Conservation (phyloP, 768 basidiomycete genomes). For the Russula compacta region DNA sequence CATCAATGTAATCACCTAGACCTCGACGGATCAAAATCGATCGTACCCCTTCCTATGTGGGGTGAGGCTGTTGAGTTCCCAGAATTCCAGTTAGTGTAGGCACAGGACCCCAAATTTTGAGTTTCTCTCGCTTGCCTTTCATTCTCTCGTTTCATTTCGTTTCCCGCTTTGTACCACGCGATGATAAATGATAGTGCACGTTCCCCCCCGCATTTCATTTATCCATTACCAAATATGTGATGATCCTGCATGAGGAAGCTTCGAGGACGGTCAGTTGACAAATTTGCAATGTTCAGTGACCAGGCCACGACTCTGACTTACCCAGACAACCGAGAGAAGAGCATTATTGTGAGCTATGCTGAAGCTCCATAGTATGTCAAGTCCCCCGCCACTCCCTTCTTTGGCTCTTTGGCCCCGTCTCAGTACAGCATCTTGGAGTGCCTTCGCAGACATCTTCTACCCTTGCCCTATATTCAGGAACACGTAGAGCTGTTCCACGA, state of each 20-base stretch:
- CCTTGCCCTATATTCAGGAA: background rate
- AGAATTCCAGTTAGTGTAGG: no score
- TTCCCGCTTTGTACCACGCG: background rate
- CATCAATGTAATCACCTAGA: background rate
- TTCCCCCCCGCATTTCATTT: background rate
- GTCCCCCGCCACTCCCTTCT: background rate
- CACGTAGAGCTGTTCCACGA: background rate
- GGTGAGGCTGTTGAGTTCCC: background rate
- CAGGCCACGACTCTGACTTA: background rate
- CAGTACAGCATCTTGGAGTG: background rate
- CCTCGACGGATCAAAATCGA: background rate
- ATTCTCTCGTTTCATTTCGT: background rate
- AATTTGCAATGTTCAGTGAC: no score
- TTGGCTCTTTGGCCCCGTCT: background rate
- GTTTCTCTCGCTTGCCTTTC: background rate
- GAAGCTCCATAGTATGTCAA: background rate
- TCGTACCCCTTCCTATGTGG: background rate
- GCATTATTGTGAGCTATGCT: background rate
- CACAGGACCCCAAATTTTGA: background rate
- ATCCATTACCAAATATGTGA: background rate
- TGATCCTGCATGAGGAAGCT: background rate
- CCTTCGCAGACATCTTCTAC: background rate
- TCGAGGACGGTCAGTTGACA: background rate
- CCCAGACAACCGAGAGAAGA: background rate
- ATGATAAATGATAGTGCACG: background rate